Evolutionary conservation across 192 early-diverging fungal species (phyloP).

Genomic region (Coemansia sp.): DNA sequence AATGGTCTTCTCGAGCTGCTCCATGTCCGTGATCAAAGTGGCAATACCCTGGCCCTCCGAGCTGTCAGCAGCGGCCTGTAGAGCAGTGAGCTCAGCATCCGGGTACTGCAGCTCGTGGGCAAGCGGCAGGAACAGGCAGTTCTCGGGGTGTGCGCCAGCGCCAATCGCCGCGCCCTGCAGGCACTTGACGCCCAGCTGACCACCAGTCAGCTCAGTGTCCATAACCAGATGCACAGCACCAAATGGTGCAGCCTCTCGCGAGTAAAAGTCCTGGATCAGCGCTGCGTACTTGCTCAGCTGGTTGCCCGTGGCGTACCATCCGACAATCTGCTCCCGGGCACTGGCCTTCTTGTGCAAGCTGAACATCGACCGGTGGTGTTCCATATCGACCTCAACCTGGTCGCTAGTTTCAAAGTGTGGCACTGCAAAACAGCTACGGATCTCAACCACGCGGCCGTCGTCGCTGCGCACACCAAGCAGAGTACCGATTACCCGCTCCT

Average conservation of each 20-base stretch:
- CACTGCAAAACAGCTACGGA: constrained; percentile 85
- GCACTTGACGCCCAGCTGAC: constrained; percentile 72
- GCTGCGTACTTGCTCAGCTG: constrained; percentile 67
- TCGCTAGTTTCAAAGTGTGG: constrained; percentile 75
- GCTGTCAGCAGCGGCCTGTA: constrained; percentile 42
- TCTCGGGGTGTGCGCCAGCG: constrained; percentile 66
- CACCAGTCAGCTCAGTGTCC: constrained; percentile 74
- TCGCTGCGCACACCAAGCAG: constrained; percentile 86
- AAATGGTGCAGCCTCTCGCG: constrained; percentile 69
- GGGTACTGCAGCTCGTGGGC: constrained; percentile 88
- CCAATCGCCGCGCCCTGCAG: constrained; percentile 73
- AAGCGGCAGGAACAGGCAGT: constrained; percentile 85
- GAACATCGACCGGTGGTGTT: constrained; percentile 83
- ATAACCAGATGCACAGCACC: constrained; percentile 83
- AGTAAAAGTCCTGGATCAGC: constrained; percentile 77
- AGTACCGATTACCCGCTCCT: constrained; percentile 85
- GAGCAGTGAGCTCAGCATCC: constrained; percentile 83
- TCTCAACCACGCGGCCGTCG: constrained; percentile 84
- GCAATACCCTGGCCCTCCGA: constrained; percentile 51
- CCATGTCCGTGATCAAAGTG: constrained; percentile 82
- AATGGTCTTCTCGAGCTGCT: constrained; percentile 80
- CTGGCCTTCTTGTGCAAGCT: constrained; percentile 86
- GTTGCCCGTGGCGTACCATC: constrained; percentile 85
- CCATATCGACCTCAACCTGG: constrained; percentile 83
- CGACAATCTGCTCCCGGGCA: constrained; percentile 85